Evolutionary conservation across 176 grass and related monocot genomes (phyloP), one percentile per base, ranked within the genome.

Genomic region (Microstegium vimineum): DNA sequence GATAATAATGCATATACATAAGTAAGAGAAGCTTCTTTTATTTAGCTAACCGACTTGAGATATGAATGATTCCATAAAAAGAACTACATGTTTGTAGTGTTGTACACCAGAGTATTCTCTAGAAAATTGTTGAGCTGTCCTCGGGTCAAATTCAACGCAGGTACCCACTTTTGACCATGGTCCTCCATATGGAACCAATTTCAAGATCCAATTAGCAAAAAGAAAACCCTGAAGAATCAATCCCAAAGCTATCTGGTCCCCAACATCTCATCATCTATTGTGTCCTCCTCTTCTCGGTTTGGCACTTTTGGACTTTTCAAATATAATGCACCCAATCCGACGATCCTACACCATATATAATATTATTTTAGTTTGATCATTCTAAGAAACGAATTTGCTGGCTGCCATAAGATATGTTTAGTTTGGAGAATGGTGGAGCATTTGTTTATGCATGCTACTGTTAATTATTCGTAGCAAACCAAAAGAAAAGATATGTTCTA

Each of bases 231-330:
- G 61, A 71, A 46, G 74, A 85, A 85, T 37, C 74, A 47, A 78
- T 78, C 78, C 74, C 83, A 70, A 85, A 71, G 83, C 49, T 52
- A 33, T 14, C 13, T 78, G 74, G 83, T 70, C 83, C 83, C 74
- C 63, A 9, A 6, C 34, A 34, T 57, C 69, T 59, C 60, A 83
- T 18, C 30, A 54, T 4, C 60, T 38, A 10, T 7, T 8, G 13
- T 45, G 12, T 47, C 27, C 25, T 35, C 18, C 42, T 17, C 46
- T 49, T 5, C 45, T 47, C 45, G 45, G 45, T 5, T 47, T 47
- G 45, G 45, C 45, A 47, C 45, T 47, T 47, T 47, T 47, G 4
- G 15, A 4, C 45, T 47, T 47, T 47, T 47, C 14, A 47, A 47
- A 47, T 16, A 47, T 16, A 17, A 15, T 17, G 45, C 45, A 3